Evolutionary conservation across 345 rosid species (phyloP).

Genomic region (Brassica juncea): DNA sequence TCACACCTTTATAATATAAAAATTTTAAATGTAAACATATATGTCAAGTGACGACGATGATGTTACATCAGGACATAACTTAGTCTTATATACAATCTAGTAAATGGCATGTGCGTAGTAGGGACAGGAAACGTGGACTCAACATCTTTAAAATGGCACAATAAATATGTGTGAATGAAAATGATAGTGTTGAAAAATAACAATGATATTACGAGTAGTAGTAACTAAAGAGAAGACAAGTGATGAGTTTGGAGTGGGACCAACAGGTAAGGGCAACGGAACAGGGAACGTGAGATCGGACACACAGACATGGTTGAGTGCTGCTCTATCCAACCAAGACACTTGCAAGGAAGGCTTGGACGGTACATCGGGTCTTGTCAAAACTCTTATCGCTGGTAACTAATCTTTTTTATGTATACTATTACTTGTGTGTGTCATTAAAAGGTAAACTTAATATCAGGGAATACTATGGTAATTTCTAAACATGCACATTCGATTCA

Average conservation of each 20-base stretch:
- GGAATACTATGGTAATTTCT: background rate
- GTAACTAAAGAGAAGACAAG: background rate
- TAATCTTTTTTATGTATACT: background rate
- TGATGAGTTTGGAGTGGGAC: conserved; percentile 7
- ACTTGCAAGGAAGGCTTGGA: conserved; percentile 84
- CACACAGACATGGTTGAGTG: conserved; percentile 76
- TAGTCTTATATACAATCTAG: background rate
- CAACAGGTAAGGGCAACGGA: conserved; percentile 64
- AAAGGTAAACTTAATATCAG: too few relatives aligned
- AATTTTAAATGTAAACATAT: background rate
- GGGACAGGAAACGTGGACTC: conserved; percentile 28
- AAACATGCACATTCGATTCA: background rate
- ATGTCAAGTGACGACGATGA: conserved; percentile 6
- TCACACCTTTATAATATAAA: background rate
- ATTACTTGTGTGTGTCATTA: too few relatives aligned
- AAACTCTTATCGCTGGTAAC: conserved; percentile 48
- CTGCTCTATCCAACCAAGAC: conserved; percentile 77
- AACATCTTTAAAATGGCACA: background rate
- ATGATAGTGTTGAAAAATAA: conserved; percentile 27
- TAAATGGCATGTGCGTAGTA: conserved; percentile 29
- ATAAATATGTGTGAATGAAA: conserved; percentile 25
- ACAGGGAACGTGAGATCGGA: conserved; percentile 71
- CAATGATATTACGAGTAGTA: background rate
- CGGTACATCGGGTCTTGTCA: conserved; percentile 55
- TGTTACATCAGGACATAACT: background rate